Percentiles rank a stretch among this genome's conserved stretches.
Conservation (phyloP, 805 yeast species). For the Ogataea nitratoaversa region DNA sequence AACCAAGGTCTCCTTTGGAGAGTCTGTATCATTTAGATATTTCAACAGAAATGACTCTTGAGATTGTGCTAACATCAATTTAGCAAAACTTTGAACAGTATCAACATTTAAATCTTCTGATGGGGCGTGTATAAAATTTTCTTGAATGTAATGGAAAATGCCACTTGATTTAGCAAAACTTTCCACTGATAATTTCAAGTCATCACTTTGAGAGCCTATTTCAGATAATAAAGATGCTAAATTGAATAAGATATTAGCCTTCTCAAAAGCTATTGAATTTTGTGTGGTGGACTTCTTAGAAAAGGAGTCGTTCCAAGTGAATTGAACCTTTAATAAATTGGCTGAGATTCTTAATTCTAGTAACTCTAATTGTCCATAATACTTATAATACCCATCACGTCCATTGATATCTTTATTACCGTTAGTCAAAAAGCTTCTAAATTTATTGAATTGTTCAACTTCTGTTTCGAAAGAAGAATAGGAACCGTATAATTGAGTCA, state of each 20-base stretch:
- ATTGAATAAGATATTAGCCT: conserved; percentile 79
- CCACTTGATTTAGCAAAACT: conserved; percentile 76
- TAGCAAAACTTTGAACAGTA: conserved; percentile 58
- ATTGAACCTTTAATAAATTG: conserved; percentile 45
- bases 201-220: conserved; percentile 39
- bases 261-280: conserved; percentile 80
- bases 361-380: conserved; percentile 78
- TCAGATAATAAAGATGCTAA: conserved; percentile 60
- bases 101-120: conserved; percentile 69
- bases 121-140: conserved; percentile 87
- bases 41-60: conserved; percentile 78
- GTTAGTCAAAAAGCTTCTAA: conserved; percentile 59
- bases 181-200: conserved; percentile 56
- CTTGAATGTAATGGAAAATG: conserved; percentile 63
- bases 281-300: conserved; percentile 53
- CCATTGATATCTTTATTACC: conserved; percentile 33
- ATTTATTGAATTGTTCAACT: conserved; percentile 46
- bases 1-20: conserved; percentile 62
- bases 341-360: conserved; percentile 74
- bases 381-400: conserved; percentile 55
- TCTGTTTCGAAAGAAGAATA: conserved; percentile 56
- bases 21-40: conserved; percentile 42
- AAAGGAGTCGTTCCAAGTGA: conserved; percentile 81
- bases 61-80: conserved; percentile 77
- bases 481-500: conserved; percentile 60